phyloP scores from a whole-genome alignment of 495 filamentous ascomycete genomes.

The Entonaema liquescens region DNA sequence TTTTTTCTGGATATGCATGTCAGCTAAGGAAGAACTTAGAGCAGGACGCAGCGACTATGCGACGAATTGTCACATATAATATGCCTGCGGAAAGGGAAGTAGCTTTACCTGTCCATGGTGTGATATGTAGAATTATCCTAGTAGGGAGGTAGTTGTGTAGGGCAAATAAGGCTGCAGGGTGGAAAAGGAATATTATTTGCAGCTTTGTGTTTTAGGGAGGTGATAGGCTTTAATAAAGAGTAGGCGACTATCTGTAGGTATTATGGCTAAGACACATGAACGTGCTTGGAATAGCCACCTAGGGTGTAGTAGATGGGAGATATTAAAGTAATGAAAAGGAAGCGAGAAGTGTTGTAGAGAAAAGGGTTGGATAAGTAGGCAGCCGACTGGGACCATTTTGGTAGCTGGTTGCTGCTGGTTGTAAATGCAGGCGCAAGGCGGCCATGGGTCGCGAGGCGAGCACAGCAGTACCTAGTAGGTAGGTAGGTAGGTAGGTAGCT shows the following conservation, averaged over 20 bases:
- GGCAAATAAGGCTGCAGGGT: not conserved
- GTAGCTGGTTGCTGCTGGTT: not conserved
- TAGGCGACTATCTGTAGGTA: not conserved
- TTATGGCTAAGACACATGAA: not conserved
- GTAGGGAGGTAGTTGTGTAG: not conserved
- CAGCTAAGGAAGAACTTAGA: not conserved
- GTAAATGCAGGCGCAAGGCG: slow-evolving; percentile 3
- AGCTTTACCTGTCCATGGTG: slow-evolving; percentile 25
- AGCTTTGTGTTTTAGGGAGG: not conserved
- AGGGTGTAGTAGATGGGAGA: not conserved
- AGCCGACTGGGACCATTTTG: no score
- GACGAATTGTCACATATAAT: not conserved
- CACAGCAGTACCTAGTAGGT: slow-evolving; percentile 1
- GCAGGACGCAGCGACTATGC: not conserved
- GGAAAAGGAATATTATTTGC: not conserved
- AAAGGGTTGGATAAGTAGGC: not conserved
- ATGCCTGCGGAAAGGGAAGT: not conserved
- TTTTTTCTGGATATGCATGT: slow-evolving; percentile 11
- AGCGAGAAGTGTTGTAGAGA: not conserved
- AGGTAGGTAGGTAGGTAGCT: not conserved
- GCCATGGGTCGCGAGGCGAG: slow-evolving; percentile 16
- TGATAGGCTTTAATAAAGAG: not conserved
- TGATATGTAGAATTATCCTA: not conserved
- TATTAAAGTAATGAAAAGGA: not conserved
- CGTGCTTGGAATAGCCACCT: not conserved